A percentile compares a stretch with the other conserved stretches of the same genome.
These are phyloP conservation scores for Chytriomyces sp. DNA, from an alignment of 192 early-diverging fungal species.

Conservation along the genomic window DNA sequence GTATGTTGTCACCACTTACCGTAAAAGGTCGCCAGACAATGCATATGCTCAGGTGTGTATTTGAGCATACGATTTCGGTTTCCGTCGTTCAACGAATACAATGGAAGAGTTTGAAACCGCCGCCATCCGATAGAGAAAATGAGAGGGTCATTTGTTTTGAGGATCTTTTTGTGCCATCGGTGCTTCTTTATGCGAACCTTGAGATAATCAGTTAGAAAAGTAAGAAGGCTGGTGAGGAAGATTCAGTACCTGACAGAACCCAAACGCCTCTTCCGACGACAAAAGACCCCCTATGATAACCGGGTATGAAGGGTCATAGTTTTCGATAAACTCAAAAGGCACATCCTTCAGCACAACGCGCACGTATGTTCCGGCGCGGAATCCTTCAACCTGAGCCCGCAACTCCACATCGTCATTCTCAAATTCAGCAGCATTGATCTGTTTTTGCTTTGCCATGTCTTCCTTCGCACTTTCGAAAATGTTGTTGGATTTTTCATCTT, in stretches of 20 bases:
- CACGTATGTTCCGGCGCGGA: conserved; percentile 91
- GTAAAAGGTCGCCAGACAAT: conserved; percentile 94
- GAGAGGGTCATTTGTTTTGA: conserved; percentile 97
- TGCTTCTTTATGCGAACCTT: conserved; percentile 95
- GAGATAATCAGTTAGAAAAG: neutral
- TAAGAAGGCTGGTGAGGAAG: neutral
- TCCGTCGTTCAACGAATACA: conserved; percentile 88
- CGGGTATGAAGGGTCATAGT: conserved; percentile 90
- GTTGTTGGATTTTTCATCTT: conserved; percentile 77
- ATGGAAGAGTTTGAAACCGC: conserved; percentile 94
- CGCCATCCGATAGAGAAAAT: conserved; percentile 98
- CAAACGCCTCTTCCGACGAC: conserved; percentile 88
- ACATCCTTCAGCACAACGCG: conserved; percentile 87
- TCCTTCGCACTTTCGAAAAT: conserved; percentile 91
- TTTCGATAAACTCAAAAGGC: conserved; percentile 92
- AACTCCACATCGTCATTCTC: conserved; percentile 74
- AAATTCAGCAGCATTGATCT: conserved; percentile 87
- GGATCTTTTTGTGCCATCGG: conserved; percentile 92
- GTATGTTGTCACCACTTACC: conserved; percentile 47
- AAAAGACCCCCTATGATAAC: conserved; percentile 90
- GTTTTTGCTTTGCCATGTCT: conserved; percentile 81
- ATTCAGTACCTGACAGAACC: conserved; percentile 78
- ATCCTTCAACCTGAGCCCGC: conserved; percentile 87
- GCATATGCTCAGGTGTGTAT: conserved; percentile 99
- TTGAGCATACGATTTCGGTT: conserved; percentile 97